A percentile compares a stretch with the other conserved stretches of the same genome.
Evolutionary conservation across 2,329 filamentous ascomycete species (phyloP).

Genomic region (Neopestalotiopsis rosae): DNA sequence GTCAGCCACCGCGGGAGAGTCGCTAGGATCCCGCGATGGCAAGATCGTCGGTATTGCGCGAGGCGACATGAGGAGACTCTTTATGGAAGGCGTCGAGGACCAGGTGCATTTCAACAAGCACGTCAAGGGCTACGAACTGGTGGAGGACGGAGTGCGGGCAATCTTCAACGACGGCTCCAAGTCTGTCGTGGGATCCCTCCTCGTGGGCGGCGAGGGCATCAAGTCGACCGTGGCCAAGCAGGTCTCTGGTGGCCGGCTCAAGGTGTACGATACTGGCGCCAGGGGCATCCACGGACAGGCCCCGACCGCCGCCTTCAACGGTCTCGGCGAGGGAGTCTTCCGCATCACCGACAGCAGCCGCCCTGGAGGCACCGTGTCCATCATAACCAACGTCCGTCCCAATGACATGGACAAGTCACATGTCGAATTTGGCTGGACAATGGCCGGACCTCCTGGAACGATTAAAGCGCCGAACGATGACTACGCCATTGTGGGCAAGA

Average conservation of each 20-base stretch:
- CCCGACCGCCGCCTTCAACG: constrained; percentile 64
- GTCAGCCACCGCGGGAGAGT: constrained; percentile 33
- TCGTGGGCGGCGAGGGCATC: constrained; percentile 68
- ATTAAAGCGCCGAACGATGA: constrained; percentile 65
- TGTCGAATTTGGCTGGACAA: constrained; percentile 67
- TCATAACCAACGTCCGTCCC: constrained; percentile 69
- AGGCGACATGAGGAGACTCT: constrained; percentile 66
- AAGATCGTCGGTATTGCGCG: constrained; percentile 67
- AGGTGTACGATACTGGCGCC: constrained; percentile 67
- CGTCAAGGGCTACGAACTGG: constrained; percentile 64
- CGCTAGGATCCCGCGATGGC: constrained; percentile 56
- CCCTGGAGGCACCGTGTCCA: constrained; percentile 51
- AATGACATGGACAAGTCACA: constrained; percentile 63
- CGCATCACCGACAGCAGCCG: constrained; percentile 54
- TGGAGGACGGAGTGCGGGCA: constrained; percentile 56
- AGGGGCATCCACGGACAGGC: constrained; percentile 71
- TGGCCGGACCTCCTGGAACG: constrained; percentile 62
- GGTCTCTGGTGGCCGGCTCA: constrained; percentile 60
- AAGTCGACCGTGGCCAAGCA: constrained; percentile 66
- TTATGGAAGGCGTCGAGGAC: constrained; percentile 60
- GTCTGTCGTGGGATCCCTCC: constrained; percentile 62
- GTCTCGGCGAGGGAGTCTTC: constrained; percentile 68
- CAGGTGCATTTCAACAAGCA: constrained; percentile 60
- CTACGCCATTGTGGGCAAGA: constrained; percentile 60
- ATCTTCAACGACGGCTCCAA: constrained; percentile 65